Base-by-base conservation (phyloP, 441 rosid species). In the Erysimum cheiri region DNA sequence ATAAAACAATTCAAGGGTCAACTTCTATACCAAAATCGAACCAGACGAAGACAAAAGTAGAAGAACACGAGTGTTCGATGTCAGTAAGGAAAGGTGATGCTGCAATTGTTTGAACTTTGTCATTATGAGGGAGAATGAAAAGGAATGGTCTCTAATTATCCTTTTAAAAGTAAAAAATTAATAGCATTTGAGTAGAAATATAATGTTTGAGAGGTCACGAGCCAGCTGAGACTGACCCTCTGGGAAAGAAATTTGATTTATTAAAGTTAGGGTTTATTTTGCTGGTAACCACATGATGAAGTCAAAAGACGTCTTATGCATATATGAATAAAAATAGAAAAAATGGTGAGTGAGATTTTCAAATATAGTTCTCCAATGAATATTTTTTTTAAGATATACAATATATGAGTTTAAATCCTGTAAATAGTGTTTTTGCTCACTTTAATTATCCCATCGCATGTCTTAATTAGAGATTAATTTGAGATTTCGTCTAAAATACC, bases 1-100 rank as follows among this genome's bases (percentile, higher is more conserved):
- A 68, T 48, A 75, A 69, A 56, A 75, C 74, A 75, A 75, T 49
- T 22, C 54, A 69, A 75, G 71, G 74, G 78, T 75, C 78, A 75
- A 75, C 78, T 75, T 55, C 55, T 75, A 31, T 24, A 37, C 74
- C 60, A 61, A 32, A 64, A 37, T 40, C 54, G 61, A 63, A 75
- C 74, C 71, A 62, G 64, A 69, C 55, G 37, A 69, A 69, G 49
- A 57, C 71, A 75, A 69, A 69, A 75, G 70, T 46, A 44, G 52
- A 61, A 62, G 24, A 46, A 37, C 65, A 37, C 33, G 70, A 69
- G 12, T 69, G 78, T 75, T 75, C 56, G 11, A 48, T 56, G 39
- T 48, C 73, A 68, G n/a, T 61, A 68, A 74, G 39, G 46, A 67
- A 72, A 74, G 52, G 58, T 61, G 52, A 61, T 54, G 78, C 22